phyloP scores from a whole-genome alignment of 352 stramenopile species.

The Chrysophaeum taylorii region DNA sequence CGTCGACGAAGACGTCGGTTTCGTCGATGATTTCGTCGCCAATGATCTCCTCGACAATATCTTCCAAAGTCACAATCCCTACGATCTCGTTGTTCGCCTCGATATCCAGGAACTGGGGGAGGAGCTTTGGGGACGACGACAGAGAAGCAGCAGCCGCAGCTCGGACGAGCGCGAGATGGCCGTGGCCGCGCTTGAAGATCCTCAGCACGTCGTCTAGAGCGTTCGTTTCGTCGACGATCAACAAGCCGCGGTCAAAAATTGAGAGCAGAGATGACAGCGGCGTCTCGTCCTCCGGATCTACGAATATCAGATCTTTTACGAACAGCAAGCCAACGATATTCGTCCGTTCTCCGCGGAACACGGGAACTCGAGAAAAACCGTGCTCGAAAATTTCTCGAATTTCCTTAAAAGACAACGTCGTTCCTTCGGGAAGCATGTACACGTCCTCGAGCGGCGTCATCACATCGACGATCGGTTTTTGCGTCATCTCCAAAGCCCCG shows the following conservation, averaged over 20 bases:
- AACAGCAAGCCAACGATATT: constrained; percentile 92
- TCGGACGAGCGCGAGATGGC: constrained; percentile 85
- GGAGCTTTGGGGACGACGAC: no score
- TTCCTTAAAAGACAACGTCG: constrained; percentile 60
- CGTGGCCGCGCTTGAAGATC: constrained; percentile 80
- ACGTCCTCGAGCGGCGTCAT: constrained; percentile 84
- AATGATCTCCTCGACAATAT: constrained; percentile 96
- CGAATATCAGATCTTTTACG: constrained; percentile 96
- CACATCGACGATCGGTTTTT: constrained; percentile 72
- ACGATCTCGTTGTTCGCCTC: constrained; percentile 92
- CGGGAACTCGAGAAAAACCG: constrained; percentile 86
- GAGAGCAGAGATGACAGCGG: constrained; percentile 55
- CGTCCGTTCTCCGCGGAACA: constrained; percentile 53
- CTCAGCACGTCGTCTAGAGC: constrained; percentile 76
- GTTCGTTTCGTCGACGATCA: constrained; percentile 67
- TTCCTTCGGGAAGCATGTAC: constrained; percentile 81
- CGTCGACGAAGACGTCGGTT: constrained; percentile 65
- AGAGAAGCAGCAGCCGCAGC: no score
- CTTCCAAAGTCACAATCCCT: constrained; percentile 92
- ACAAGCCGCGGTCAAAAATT: constrained; percentile 61
- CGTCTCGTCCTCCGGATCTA: constrained; percentile 85
- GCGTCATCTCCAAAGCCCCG: constrained; percentile 83
- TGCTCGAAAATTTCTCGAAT: constrained; percentile 89
- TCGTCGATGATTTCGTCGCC: constrained; percentile 89
- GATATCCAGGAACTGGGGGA: constrained; percentile 26